Conservation (phyloP, 2,329 filamentous ascomycete genomes). For the Alternaria metachromatica region DNA sequence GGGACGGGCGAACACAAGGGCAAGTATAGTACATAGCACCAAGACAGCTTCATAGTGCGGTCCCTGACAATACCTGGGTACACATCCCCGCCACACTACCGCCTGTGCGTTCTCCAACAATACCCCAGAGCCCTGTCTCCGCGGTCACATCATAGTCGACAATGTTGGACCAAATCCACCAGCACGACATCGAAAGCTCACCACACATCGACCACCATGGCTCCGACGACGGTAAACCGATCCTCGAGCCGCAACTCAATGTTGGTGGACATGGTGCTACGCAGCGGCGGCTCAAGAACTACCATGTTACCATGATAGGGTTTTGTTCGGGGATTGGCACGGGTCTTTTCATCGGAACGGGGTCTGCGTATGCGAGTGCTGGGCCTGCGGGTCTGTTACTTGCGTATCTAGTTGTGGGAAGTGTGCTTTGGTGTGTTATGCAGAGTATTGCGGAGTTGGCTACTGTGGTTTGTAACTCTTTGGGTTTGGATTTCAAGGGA, state of each 20-base stretch:
- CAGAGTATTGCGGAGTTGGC: slow-evolving; percentile 69
- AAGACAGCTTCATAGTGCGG: slow-evolving; percentile 1
- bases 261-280: slow-evolving; percentile 27
- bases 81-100: neutral
- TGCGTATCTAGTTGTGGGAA: slow-evolving; percentile 62
- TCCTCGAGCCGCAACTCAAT: slow-evolving; percentile 26
- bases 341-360: slow-evolving; percentile 28
- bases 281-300: slow-evolving; percentile 23
- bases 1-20: slow-evolving; percentile 1
- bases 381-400: slow-evolving; percentile 62
- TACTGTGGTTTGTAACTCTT: slow-evolving; percentile 27
- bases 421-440: slow-evolving; percentile 65
- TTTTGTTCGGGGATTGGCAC: slow-evolving; percentile 30
- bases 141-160: neutral
- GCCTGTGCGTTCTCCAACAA: neutral
- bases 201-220: slow-evolving; percentile 10
- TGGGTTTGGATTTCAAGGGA: neutral
- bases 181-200: slow-evolving; percentile 19
- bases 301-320: slow-evolving; percentile 31
- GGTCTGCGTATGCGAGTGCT: slow-evolving; percentile 26
- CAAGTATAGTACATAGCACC: neutral
- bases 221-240: slow-evolving; percentile 17
- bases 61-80: neutral
- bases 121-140: neutral
- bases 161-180: slow-evolving; percentile 14